Conservation (phyloP, 2,329 filamentous ascomycete species). For the Aspergillus candidus region DNA sequence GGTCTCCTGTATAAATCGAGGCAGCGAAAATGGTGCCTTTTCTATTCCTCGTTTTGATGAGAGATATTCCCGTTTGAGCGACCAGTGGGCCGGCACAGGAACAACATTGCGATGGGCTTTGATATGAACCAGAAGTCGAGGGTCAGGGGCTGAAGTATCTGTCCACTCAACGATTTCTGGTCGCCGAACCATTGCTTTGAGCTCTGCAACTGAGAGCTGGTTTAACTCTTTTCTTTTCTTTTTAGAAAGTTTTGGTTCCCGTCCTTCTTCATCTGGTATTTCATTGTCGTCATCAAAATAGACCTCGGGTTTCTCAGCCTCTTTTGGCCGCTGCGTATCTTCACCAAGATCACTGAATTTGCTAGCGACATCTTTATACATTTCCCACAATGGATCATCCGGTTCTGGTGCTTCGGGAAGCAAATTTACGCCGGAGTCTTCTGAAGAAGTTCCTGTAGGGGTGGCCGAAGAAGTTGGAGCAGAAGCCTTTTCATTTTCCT, state of each 20-base stretch:
- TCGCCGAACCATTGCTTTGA: constrained; percentile 84
- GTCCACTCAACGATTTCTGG: constrained; percentile 98
- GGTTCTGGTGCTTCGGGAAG: constrained; percentile 49
- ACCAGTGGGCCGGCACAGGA: constrained; percentile 90
- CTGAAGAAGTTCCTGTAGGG: constrained; percentile 4
- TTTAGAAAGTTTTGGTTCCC: constrained; percentile 72
- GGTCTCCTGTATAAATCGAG: constrained; percentile 95
- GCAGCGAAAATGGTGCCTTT: constrained; percentile 85
- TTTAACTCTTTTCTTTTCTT: constrained; percentile 89
- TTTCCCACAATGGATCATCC: constrained; percentile 71
- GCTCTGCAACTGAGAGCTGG: constrained; percentile 88
- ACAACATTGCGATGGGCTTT: constrained; percentile 94
- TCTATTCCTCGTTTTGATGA: constrained; percentile 96
- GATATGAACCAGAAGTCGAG: constrained; percentile 82
- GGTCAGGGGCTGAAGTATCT: constrained; percentile 85
- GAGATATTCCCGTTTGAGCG: constrained; percentile 90
- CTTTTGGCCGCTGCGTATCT: constrained; percentile 59
- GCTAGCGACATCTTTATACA: constrained; percentile 76
- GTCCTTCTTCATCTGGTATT: constrained; percentile 69
- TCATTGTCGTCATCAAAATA: constrained; percentile 79
- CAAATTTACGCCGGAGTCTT: constrained; percentile 39
- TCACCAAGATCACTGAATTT: constrained; percentile 66
- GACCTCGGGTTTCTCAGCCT: constrained; percentile 74
- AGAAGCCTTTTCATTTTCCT: constrained; percentile 22
- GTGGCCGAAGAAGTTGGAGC: constrained; percentile 5